Conservation (phyloP, 2,329 filamentous ascomycete species). For the Diaporthe capsici region DNA sequence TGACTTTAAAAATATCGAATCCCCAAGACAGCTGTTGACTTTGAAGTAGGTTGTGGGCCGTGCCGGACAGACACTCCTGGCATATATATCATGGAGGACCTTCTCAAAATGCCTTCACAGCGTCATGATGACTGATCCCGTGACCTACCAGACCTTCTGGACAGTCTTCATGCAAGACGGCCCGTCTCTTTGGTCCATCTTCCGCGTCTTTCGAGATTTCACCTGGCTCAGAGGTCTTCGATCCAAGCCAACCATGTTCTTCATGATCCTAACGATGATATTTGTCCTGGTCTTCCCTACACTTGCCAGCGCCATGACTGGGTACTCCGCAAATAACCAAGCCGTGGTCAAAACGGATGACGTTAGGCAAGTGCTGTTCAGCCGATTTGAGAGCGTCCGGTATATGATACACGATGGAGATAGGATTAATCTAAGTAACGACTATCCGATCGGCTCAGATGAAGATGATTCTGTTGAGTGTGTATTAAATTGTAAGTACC, state of each 20-base stretch:
- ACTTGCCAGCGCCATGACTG: neutral
- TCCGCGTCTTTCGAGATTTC: neutral
- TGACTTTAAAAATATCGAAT: no score
- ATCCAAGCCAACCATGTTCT: neutral
- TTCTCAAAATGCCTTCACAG: neutral
- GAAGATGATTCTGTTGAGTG: neutral
- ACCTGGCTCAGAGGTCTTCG: neutral
- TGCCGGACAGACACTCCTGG: constrained; percentile 1
- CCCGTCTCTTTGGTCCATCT: neutral
- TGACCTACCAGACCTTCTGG: neutral
- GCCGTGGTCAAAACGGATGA: neutral
- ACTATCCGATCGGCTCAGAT: neutral
- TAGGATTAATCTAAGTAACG: neutral
- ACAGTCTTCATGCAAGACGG: neutral
- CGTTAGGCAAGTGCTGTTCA: neutral
- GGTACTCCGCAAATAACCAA: neutral
- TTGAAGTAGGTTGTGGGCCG: neutral
- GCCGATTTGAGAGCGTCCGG: neutral
- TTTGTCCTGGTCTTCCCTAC: neutral
- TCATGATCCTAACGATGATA: neutral
- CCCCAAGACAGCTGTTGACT: neutral
- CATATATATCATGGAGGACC: neutral
- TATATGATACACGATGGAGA: neutral
- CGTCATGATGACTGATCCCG: neutral
- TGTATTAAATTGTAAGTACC: neutral